Evolutionary conservation across 2,329 filamentous ascomycete genomes (phyloP), one percentile per base, ranked within the genome.

Genomic region (Penicillium expansum): DNA sequence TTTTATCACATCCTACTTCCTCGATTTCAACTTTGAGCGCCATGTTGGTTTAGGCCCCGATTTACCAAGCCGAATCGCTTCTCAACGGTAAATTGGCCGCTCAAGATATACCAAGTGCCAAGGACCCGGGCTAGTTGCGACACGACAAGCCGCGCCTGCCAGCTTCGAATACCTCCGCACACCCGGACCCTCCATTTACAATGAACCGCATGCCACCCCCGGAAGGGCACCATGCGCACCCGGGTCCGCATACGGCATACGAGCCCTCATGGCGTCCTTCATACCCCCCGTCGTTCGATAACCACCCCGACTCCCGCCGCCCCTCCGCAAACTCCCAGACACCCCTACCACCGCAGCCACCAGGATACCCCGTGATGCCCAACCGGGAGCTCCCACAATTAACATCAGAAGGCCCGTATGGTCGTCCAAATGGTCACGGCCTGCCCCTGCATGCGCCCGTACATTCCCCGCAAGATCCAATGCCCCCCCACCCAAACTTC

Each of bases 341-440:
- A 13, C 57, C 69, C 24, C 42, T 71, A n/a, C 64, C 67, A 20
- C 59, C 67, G 2, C 69, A 67, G 11, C 41, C 41, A 9, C 4
- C 52, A 60, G 59, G 59, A 37, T 74, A 71, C 52, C 63, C 68
- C 11, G 64, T 67, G 29, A 71, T 69, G 14, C 67, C 68, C 22
- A 69, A 64, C 52, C 70, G 72, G 29, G 71, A 74, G 48, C 61
- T 75, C 10, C 72, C 70, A 24, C 72, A 72, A 52, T 66, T 69
- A 8, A 68, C 71, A 3, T 65, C 63, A 4, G 72, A 74, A 35
- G 68, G 66, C 24, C 69, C 69, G 9, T 76, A 73, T 56, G 63
- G 57, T 20, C 71, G 72, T 39, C 67, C 69, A 13, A 69, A 61
- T 52, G 69, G 67, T 43, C 55, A 62, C 52, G 69, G 67, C 51